Evolutionary conservation across 2,329 filamentous ascomycete genomes (phyloP).

Genomic region (Venturiaceae sp.): DNA sequence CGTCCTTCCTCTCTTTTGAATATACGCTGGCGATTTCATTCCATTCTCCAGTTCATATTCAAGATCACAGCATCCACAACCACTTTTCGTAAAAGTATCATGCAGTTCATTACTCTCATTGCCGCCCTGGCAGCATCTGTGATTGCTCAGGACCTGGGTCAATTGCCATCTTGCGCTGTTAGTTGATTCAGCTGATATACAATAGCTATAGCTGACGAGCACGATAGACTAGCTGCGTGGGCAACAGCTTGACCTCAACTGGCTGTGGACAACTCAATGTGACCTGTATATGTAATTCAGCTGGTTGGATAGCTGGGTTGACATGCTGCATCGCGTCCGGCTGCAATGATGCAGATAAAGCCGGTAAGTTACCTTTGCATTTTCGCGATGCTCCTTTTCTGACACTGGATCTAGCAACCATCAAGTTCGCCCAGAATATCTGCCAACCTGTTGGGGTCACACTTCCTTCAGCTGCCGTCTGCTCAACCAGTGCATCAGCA

Average conservation of each 20-base stretch:
- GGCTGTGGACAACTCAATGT: constrained; percentile 28
- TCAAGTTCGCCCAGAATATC: constrained; percentile 29
- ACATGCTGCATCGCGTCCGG: constrained; percentile 30
- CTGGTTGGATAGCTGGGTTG: constrained; percentile 22
- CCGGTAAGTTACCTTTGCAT: constrained; percentile 22
- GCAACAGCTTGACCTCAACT: constrained; percentile 20
- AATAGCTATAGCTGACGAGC: not conserved
- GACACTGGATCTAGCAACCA: constrained; percentile 22
- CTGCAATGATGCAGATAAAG: constrained; percentile 23
- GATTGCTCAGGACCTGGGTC: constrained; percentile 15
- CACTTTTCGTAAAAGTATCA: too few relatives aligned
- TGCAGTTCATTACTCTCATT: constrained; percentile 16
- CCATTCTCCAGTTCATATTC: too few relatives aligned
- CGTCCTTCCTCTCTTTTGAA: too few relatives aligned
- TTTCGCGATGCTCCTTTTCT: not conserved
- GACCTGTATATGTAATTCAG: constrained; percentile 31
- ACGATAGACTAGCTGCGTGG: constrained; percentile 21
- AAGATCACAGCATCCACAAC: not conserved
- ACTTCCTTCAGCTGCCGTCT: constrained; percentile 21
- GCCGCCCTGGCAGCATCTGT: constrained; percentile 14
- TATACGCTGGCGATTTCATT: not conserved
- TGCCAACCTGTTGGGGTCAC: constrained; percentile 28
- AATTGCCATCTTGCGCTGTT: constrained; percentile 20
- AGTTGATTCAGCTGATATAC: constrained; percentile 1
- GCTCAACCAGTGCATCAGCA: constrained; percentile 9